Evolutionary conservation across 129 eudicot species (phyloP).

Genomic region (Saussurea involucrata): DNA sequence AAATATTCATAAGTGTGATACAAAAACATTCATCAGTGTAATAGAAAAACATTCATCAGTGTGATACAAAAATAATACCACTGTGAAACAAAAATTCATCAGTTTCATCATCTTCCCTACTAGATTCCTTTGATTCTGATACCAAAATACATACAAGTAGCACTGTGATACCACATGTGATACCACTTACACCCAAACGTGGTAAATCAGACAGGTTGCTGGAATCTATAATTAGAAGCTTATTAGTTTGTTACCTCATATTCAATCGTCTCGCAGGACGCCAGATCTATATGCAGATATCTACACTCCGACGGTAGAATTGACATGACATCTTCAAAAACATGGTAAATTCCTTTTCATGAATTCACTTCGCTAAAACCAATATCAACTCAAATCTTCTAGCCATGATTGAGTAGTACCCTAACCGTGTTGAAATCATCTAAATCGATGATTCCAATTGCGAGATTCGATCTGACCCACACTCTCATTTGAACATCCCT

Average conservation of each 20-base stretch:
- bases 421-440: slow-evolving; percentile 85
- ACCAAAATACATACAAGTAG: too few species aligned
- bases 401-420: slow-evolving; percentile 84
- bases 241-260: slow-evolving; percentile 24
- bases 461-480: slow-evolving; percentile 73
- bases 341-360: slow-evolving; percentile 51
- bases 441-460: slow-evolving; percentile 91
- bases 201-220: slow-evolving; percentile 52
- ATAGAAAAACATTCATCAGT: too few species aligned
- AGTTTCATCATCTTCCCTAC: too few species aligned
- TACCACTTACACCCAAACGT: too few species aligned
- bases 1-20: too few species aligned
- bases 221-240: slow-evolving; percentile 52
- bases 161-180: too few species aligned
- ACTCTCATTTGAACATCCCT: slow-evolving; percentile 89
- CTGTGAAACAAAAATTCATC: too few species aligned
- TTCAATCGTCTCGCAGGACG: slow-evolving; percentile 41
- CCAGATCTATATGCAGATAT: slow-evolving; percentile 49
- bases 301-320: slow-evolving; percentile 40
- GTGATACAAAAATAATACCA: too few species aligned
- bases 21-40: too few species aligned
- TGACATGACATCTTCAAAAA: slow-evolving; percentile 39
- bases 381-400: too few species aligned
- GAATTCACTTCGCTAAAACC: too few species aligned
- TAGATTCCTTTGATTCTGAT: too few species aligned